Conservation (phyloP, 2,329 filamentous ascomycete species). For the Leptographium radiaticola region DNA sequence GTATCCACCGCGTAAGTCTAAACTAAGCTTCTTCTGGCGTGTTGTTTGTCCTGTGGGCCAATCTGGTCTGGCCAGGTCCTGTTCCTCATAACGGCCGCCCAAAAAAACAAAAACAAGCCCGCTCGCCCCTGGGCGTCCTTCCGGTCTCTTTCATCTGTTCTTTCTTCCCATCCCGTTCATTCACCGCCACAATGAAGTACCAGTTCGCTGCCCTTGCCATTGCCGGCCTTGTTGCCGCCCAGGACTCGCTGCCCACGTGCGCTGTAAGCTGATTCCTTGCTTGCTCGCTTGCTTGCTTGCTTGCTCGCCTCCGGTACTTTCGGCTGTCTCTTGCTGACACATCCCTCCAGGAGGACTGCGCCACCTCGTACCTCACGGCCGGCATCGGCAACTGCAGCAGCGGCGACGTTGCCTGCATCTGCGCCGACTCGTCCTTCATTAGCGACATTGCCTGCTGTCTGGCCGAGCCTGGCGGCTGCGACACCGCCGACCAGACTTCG, state of each 20-base stretch:
- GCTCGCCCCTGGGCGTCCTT: neutral
- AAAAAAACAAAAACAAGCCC: neutral
- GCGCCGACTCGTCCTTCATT: constrained; percentile 26
- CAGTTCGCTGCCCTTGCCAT: constrained; percentile 25
- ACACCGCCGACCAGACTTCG: constrained; percentile 15
- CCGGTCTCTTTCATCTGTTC: neutral
- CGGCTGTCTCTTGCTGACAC: too few relatives aligned
- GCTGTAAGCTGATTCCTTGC: constrained; percentile 32
- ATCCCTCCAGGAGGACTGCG: constrained; percentile 14
- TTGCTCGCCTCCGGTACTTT: neutral
- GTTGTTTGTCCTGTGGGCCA: neutral
- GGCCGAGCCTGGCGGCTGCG: constrained; percentile 15
- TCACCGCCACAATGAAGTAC: constrained; percentile 28
- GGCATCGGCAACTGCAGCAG: constrained; percentile 22
- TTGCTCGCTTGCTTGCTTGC: neutral
- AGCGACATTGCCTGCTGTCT: constrained; percentile 26
- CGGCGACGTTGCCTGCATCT: constrained; percentile 25
- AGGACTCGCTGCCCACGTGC: constrained; percentile 34
- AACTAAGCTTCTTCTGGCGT: neutral
- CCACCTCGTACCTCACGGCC: constrained; percentile 14
- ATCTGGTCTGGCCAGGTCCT: neutral
- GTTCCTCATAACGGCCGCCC: neutral
- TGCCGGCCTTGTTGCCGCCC: constrained; percentile 38
- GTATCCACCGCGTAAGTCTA: neutral
- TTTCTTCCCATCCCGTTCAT: neutral